phyloP scores from a whole-genome alignment of 345 rosid species.

The Noccaea caerulescens region DNA sequence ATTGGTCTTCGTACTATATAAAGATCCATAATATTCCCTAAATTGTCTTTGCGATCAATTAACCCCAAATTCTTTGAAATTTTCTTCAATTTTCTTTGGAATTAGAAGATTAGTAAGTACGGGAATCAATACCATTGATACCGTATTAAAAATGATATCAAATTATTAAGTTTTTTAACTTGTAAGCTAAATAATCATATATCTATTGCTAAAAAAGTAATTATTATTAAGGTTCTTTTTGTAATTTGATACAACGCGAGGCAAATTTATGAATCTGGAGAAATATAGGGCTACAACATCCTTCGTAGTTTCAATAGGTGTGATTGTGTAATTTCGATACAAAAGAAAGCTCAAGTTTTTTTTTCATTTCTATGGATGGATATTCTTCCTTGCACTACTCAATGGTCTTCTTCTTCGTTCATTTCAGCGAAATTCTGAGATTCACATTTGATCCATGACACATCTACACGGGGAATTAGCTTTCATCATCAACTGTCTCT shows the following conservation, averaged over 20 bases:
- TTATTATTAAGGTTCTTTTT: neutral
- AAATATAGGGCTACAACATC: neutral
- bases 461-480: constrained; percentile 14
- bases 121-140: too few species aligned
- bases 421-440: constrained; percentile 36
- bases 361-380: constrained; percentile 43
- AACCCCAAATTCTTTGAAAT: neutral
- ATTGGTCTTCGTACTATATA: neutral
- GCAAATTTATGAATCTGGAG: neutral
- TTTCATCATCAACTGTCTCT: constrained; percentile 23
- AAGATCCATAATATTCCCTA: neutral
- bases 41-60: neutral
- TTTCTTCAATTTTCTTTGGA: neutral
- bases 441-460: constrained; percentile 41
- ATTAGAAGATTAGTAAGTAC: too few species aligned
- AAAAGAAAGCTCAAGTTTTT: constrained; percentile 9
- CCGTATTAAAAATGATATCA: neutral
- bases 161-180: neutral
- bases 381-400: constrained; percentile 28
- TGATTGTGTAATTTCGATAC: constrained; percentile 10
- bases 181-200: neutral
- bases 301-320: neutral
- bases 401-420: constrained; percentile 35
- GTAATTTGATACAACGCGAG: neutral
- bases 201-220: neutral